Evolutionary conservation across 208 protist genomes (phyloP).

Genomic region (Vickermania ingenoplastis): DNA sequence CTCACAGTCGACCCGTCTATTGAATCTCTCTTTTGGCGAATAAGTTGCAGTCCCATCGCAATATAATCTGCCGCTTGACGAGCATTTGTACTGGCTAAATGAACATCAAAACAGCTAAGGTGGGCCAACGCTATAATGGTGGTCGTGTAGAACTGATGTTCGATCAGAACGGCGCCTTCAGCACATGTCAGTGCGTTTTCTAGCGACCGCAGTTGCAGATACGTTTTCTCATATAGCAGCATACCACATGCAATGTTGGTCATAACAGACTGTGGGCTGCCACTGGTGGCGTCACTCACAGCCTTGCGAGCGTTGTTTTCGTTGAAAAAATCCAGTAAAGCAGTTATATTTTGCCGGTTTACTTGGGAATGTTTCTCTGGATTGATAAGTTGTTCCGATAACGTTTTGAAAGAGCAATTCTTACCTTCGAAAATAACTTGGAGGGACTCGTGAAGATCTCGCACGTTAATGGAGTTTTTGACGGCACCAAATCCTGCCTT

Average conservation of each 20-base stretch:
- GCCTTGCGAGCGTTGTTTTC: not conserved
- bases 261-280: conserved; percentile 45
- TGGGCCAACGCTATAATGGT: conserved; percentile 57
- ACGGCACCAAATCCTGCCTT: not conserved
- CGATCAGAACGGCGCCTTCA: conserved; percentile 55
- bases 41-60: conserved; percentile 67
- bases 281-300: conserved; percentile 13
- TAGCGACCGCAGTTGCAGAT: conserved; percentile 48
- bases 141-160: conserved; percentile 63
- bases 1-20: conserved; percentile 27
- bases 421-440: conserved; percentile 1
- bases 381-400: not conserved
- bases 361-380: not conserved
- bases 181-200: conserved; percentile 48
- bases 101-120: conserved; percentile 56
- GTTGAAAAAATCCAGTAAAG: not conserved
- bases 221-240: conserved; percentile 68
- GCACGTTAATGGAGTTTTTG: not conserved
- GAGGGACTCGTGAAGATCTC: not conserved
- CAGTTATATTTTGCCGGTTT: not conserved
- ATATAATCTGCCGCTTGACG: conserved; percentile 65
- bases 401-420: not conserved
- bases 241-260: conserved; percentile 68
- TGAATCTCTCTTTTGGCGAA: conserved; percentile 3
- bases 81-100: conserved; percentile 30